A percentile compares a stretch with the other conserved stretches of the same genome.
Evolutionary conservation across 495 filamentous ascomycete species (phyloP).

Genomic region (Niebla homalea): DNA sequence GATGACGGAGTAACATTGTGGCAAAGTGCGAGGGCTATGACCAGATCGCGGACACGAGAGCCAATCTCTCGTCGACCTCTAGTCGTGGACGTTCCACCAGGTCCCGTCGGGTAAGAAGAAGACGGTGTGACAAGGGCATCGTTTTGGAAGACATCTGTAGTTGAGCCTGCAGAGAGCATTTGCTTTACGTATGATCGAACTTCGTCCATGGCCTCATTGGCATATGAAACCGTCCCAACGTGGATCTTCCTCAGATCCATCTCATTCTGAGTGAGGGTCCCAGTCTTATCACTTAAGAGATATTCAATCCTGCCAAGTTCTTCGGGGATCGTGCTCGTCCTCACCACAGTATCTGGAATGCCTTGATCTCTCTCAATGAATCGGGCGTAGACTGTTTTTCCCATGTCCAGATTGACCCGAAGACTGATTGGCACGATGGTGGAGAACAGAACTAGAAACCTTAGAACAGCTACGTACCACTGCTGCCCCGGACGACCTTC

Average conservation of each 20-base stretch:
- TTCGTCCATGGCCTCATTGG: slow-evolving; percentile 97
- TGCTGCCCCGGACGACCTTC: slow-evolving; percentile 45
- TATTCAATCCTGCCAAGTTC: slow-evolving; percentile 95
- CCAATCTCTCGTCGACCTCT: slow-evolving; percentile 87
- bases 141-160: slow-evolving; percentile 21
- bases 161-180: slow-evolving; percentile 46
- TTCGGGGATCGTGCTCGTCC: slow-evolving; percentile 95
- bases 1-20: slow-evolving; percentile 94
- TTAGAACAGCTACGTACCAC: slow-evolving; percentile 94
- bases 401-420: slow-evolving; percentile 92
- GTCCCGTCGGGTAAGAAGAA: slow-evolving; percentile 41
- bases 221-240: slow-evolving; percentile 94
- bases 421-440: slow-evolving; percentile 97
- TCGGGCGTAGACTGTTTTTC: slow-evolving; percentile 87
- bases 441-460: slow-evolving; percentile 95
- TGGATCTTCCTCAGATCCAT: slow-evolving; percentile 99
- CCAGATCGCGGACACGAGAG: slow-evolving; percentile 76
- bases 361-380: slow-evolving; percentile 88
- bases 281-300: slow-evolving; percentile 92
- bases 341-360: slow-evolving; percentile 82
- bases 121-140: slow-evolving; percentile 57
- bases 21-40: slow-evolving; percentile 82
- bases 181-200: slow-evolving; percentile 75
- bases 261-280: slow-evolving; percentile 91
- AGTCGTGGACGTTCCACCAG: slow-evolving; percentile 48